Evolutionary conservation across 164 flowering plant genomes (phyloP), one percentile per base, ranked within the genome.

Genomic region (Vitis cinerea): DNA sequence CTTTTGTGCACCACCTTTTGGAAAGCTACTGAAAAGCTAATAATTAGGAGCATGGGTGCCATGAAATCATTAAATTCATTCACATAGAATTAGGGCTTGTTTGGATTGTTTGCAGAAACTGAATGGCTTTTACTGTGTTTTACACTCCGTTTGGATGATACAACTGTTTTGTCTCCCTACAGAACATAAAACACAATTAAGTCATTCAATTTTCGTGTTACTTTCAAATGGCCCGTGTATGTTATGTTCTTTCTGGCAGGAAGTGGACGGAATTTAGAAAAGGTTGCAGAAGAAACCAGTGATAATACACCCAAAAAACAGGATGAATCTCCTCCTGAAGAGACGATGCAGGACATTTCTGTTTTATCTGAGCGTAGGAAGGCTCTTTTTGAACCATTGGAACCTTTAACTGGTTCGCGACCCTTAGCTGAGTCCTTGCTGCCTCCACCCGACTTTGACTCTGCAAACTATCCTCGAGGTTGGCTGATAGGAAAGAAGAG

Each of bases 401-500:
- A 87, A 57, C 93, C 97, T 11, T 19, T 67, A 8, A 77, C 11
- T 70, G 87, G 85, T 5, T 65, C 66, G 61, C 75, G 86, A 17
- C 78, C 83, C 5, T 84, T 88, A 3, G 84, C 85, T 19, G 98
- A 92, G 66, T 69, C 82, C 29, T 69, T 94, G 65, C 88, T 92
- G 11, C 98, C 97, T 7, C 98, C 98, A 9, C 98, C 97, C 1
- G 98, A 94, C 71, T 94, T 94, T 51, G 98, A 94, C n/a, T 10
- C 88, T 2, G 82, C 98, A 30, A 75, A 64, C 70, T 92, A 94
- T 66, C 98, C 98, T 0, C 74, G 69, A 61, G 97, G 97, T 19
- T 94, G 98, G 97, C 74, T 94, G 71, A 75, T 89, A n/a, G 97
- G 98, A 10, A 94, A 94, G 91, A 94, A 87, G 79, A 84, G 98